phyloP scores from a whole-genome alignment of 2,329 filamentous ascomycete species.

The Phoma sp. region DNA sequence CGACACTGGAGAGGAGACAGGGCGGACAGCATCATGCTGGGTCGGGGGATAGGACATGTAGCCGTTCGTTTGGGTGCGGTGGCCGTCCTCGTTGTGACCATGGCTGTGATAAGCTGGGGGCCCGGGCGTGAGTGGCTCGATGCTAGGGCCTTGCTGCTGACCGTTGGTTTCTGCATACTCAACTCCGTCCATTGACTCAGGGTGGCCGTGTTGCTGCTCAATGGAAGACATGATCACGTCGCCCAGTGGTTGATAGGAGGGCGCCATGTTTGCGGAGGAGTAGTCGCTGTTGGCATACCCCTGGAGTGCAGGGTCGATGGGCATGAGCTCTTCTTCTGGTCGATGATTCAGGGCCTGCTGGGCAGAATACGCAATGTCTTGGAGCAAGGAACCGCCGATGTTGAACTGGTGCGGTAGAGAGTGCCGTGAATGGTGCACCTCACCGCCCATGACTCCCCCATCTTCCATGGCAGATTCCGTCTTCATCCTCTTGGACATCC shows the following conservation, averaged over 20 bases:
- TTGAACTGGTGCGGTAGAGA: slow-evolving; percentile 31
- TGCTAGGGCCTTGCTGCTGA: slow-evolving; percentile 25
- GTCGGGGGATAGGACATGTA: slow-evolving; percentile 14
- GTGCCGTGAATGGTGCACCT: slow-evolving; percentile 30
- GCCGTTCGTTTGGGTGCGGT: slow-evolving; percentile 19
- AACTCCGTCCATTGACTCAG: slow-evolving; percentile 6
- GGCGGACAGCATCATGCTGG: slow-evolving; percentile 16
- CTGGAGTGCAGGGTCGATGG: slow-evolving; percentile 39
- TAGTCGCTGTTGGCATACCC: slow-evolving; percentile 29
- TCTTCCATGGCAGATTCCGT: slow-evolving; percentile 34
- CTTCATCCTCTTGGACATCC: slow-evolving; percentile 35
- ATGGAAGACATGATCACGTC: slow-evolving; percentile 45
- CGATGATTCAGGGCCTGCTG: slow-evolving; percentile 35
- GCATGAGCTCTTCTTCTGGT: slow-evolving; percentile 33
- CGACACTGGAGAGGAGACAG: slow-evolving; percentile 30
- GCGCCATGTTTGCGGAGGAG: slow-evolving; percentile 18
- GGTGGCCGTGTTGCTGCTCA: slow-evolving; percentile 32
- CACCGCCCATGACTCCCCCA: slow-evolving; percentile 30
- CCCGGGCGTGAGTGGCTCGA: slow-evolving; percentile 39
- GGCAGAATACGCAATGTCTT: slow-evolving; percentile 39
- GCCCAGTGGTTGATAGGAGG: slow-evolving; percentile 24
- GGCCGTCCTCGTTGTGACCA: slow-evolving; percentile 13
- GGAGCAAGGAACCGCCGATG: slow-evolving; percentile 28
- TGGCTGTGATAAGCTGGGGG: slow-evolving; percentile 16
- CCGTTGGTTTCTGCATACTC: slow-evolving; percentile 10